A percentile compares a stretch with the other conserved stretches of the same genome.
Conservation (phyloP, 164 flowering plant species). For the Stephania yunnanensis region DNA sequence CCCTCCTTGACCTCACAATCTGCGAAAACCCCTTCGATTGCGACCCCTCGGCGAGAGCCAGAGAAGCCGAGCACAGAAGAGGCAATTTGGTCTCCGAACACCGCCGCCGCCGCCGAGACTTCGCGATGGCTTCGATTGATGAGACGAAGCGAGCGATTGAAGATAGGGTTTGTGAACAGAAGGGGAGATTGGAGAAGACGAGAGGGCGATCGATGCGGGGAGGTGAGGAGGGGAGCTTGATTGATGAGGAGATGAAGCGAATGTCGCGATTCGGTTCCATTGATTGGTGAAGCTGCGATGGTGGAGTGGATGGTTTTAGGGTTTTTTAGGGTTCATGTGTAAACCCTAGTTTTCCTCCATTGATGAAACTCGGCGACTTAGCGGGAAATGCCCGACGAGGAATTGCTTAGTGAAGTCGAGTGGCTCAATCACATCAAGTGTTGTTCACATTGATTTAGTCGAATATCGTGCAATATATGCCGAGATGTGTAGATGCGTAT, state of each 20-base stretch:
- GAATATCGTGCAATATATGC: too few species aligned
- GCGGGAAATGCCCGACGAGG: too few species aligned
- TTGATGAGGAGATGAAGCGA: conserved; percentile 37
- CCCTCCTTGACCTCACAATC: conserved; percentile 23
- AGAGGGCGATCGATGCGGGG: neutral
- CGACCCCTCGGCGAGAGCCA: conserved; percentile 24
- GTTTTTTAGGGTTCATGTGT: neutral
- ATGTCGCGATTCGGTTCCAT: conserved; percentile 37
- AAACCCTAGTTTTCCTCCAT: conserved; percentile 21
- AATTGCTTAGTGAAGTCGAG: too few species aligned
- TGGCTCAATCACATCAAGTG: too few species aligned
- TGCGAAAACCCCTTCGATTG: conserved; percentile 26
- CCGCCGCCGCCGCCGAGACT: neutral
- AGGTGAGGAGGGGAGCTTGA: conserved; percentile 24
- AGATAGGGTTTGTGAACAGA: conserved; percentile 25
- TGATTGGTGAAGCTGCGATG: conserved; percentile 1
- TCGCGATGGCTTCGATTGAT: conserved; percentile 17
- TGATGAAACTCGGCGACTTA: neutral
- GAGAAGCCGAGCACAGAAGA: conserved; percentile 33
- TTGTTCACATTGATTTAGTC: too few species aligned
- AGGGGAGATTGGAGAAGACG: conserved; percentile 18
- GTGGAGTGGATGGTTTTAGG: neutral
- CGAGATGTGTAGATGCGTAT: too few species aligned
- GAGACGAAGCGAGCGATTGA: conserved; percentile 23
- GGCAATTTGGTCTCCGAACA: conserved; percentile 9